Evolutionary conservation across 2,329 filamentous ascomycete species (phyloP).

Genomic region (Diaporthe humulicola): DNA sequence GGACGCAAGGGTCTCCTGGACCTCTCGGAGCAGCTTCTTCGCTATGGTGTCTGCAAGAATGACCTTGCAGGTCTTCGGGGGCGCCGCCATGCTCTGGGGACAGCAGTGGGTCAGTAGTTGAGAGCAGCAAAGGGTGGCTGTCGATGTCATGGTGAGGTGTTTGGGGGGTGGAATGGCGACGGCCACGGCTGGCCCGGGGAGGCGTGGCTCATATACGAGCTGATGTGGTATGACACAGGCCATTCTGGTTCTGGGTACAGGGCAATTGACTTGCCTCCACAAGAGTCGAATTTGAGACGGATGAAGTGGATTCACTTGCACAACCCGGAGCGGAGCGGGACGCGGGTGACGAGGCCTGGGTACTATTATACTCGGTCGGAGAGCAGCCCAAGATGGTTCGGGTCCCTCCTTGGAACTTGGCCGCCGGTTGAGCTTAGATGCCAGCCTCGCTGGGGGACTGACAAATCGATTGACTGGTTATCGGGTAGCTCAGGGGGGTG

Average conservation of each 20-base stretch:
- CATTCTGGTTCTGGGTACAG: slow-evolving; percentile 18
- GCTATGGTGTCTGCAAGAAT: slow-evolving; percentile 90
- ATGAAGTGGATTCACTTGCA: slow-evolving; percentile 39
- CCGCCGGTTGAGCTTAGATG: neutral
- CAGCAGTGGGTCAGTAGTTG: slow-evolving; percentile 32
- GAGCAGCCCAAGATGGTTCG: neutral
- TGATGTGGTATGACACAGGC: slow-evolving; percentile 20
- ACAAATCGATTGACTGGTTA: neutral
- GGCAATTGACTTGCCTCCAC: slow-evolving; percentile 27
- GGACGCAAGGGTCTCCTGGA: slow-evolving; percentile 64
- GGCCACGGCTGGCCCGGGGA: slow-evolving; percentile 11
- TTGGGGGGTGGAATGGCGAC: slow-evolving; percentile 1
- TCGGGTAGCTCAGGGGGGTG: slow-evolving; percentile 8
- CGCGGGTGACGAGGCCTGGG: slow-evolving; percentile 17
- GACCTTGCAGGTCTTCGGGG: slow-evolving; percentile 87
- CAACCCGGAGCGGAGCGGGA: slow-evolving; percentile 8
- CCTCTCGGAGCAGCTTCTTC: slow-evolving; percentile 80
- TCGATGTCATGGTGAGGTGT: slow-evolving; percentile 21
- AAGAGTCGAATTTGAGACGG: slow-evolving; percentile 13
- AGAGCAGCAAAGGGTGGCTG: slow-evolving; percentile 14
- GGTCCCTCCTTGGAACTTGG: neutral
- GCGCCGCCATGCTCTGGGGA: slow-evolving; percentile 55
- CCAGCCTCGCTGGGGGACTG: neutral
- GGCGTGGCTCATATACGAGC: slow-evolving; percentile 23
- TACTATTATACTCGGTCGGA: neutral